These are phyloP conservation scores for Arthroderma sp. DNA, from an alignment of 2,329 filamentous ascomycete genomes.

Conservation along the genomic window DNA sequence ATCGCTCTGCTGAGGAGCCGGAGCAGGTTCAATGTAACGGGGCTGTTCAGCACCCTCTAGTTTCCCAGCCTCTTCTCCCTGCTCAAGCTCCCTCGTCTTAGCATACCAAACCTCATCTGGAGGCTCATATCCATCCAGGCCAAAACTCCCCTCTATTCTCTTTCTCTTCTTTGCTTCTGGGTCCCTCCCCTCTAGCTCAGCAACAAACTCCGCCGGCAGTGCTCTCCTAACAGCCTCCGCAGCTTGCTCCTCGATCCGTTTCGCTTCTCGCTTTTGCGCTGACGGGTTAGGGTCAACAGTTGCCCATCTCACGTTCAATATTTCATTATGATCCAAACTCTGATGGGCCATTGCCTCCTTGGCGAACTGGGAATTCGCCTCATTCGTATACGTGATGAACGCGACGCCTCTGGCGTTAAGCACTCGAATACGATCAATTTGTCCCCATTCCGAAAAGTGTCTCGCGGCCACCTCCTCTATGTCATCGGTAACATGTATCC, in stretches of 20 bases:
- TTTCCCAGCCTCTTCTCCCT: slow-evolving; percentile 46
- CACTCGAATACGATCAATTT: slow-evolving; percentile 76
- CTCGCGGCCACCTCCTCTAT: slow-evolving; percentile 92
- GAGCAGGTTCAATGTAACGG: slow-evolving; percentile 33
- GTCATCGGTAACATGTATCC: slow-evolving; percentile 91
- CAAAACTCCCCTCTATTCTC: slow-evolving; percentile 80
- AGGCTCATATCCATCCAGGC: slow-evolving; percentile 80
- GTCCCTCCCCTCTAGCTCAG: slow-evolving; percentile 84
- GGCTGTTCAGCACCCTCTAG: slow-evolving; percentile 38
- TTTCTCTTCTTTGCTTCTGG: slow-evolving; percentile 76
- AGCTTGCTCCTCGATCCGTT: slow-evolving; percentile 85
- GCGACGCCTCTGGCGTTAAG: slow-evolving; percentile 80
- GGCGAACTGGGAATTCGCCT: slow-evolving; percentile 79
- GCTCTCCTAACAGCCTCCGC: slow-evolving; percentile 84
- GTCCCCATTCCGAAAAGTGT: slow-evolving; percentile 95
- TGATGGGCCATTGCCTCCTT: slow-evolving; percentile 96
- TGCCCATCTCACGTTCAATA: slow-evolving; percentile 93
- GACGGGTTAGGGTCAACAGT: slow-evolving; percentile 92
- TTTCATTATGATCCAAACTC: slow-evolving; percentile 76
- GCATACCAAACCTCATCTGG: slow-evolving; percentile 91
- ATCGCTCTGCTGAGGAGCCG: slow-evolving; percentile 15
- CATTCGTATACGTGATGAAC: slow-evolving; percentile 88
- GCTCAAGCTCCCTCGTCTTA: slow-evolving; percentile 55
- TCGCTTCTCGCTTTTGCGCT: slow-evolving; percentile 81
- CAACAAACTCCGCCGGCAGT: slow-evolving; percentile 77